These are phyloP conservation scores for Viridothelium virens DNA, from an alignment of 495 filamentous ascomycete genomes.

Conservation along the genomic window DNA sequence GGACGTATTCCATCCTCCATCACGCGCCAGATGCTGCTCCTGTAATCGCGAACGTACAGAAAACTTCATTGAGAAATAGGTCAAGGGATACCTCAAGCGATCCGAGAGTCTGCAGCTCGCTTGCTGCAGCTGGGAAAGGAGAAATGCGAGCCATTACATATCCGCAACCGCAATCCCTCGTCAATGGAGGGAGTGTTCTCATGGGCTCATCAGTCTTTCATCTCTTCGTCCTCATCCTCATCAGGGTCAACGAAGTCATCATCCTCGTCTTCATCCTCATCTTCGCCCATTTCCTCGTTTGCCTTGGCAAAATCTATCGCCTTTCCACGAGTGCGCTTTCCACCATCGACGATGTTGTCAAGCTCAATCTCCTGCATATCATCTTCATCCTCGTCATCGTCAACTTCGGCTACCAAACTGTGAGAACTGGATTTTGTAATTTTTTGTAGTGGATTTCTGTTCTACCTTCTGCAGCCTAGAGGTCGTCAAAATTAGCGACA, in stretches of 20 bases:
- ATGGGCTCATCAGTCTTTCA: constrained; percentile 26
- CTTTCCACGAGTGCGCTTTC: constrained; percentile 69
- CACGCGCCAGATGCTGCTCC: neutral
- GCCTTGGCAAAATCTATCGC: constrained; percentile 40
- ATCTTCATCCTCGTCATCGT: constrained; percentile 64
- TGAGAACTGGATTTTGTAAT: neutral
- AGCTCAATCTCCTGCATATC: constrained; percentile 84
- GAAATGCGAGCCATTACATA: neutral
- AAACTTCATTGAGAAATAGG: neutral
- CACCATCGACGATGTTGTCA: constrained; percentile 70
- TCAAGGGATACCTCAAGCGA: neutral
- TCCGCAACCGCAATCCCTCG: neutral
- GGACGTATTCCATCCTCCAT: no score
- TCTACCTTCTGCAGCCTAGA: constrained; percentile 7
- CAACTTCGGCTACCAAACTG: constrained; percentile 18
- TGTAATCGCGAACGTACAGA: neutral
- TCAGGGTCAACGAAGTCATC: constrained; percentile 35
- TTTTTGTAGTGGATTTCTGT: neutral
- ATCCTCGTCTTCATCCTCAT: constrained; percentile 36
- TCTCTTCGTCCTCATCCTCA: constrained; percentile 30
- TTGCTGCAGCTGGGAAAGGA: neutral
- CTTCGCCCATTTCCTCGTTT: constrained; percentile 29
- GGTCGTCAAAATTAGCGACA: neutral
- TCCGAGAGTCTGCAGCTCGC: neutral
- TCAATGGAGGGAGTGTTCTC: neutral